Evolutionary conservation across 148 eudicot species (phyloP).

Genomic region (Diospyros lotus): DNA sequence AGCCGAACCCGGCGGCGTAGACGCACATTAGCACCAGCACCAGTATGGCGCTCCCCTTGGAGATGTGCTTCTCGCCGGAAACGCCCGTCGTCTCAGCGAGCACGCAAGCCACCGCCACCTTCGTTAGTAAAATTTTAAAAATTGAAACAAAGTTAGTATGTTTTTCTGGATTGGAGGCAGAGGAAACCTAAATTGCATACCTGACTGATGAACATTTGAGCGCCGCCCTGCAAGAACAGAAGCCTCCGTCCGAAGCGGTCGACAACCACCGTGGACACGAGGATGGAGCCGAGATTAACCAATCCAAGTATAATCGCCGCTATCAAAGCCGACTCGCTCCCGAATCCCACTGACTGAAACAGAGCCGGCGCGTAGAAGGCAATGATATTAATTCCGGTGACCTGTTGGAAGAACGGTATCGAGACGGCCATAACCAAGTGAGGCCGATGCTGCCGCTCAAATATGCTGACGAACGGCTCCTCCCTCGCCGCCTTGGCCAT

Average conservation of each 20-base stretch:
- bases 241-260: constrained; percentile 43
- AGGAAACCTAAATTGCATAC: constrained; percentile 10
- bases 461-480: constrained; percentile 38
- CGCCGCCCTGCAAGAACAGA: constrained; percentile 41
- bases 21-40: constrained; percentile 52
- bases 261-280: constrained; percentile 35
- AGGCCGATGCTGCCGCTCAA: constrained; percentile 41
- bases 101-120: constrained; percentile 41
- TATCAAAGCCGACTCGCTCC: constrained; percentile 30
- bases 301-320: constrained; percentile 33
- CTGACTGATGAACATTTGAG: constrained; percentile 43
- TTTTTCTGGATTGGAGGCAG: too few species aligned
- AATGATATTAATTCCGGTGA: constrained; percentile 45
- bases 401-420: constrained; percentile 47
- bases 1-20: constrained; percentile 61
- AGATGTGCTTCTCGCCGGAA: constrained; percentile 38
- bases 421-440: constrained; percentile 40
- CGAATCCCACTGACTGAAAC: constrained; percentile 41
- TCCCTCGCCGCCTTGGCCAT: constrained; percentile 16
- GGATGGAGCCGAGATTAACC: constrained; percentile 27
- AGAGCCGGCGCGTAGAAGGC: constrained; percentile 45
- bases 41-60: constrained; percentile 25
- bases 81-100: constrained; percentile 36
- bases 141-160: not conserved
- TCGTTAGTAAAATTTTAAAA: not conserved